Evolutionary conservation across 495 filamentous ascomycete genomes (phyloP), one percentile per base, ranked within the genome.

Genomic region (Tirmania nivea): DNA sequence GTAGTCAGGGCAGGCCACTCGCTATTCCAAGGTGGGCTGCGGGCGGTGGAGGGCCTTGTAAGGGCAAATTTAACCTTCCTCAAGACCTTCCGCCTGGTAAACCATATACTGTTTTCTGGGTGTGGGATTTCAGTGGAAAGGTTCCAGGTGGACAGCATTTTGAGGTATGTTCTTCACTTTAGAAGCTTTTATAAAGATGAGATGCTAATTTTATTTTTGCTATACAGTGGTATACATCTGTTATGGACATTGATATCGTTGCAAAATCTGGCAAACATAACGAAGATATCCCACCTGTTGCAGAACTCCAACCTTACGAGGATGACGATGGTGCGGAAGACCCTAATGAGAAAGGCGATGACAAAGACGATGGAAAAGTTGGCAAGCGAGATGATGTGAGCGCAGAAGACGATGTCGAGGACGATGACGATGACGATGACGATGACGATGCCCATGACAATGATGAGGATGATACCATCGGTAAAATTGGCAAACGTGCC

Each of bases 181-280:
- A 7, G 25, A 31, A 31, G 25, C 3, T 31, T 31, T 31, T 31
- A 31, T 31, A 7, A 31, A 3, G 25, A 31, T 31, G 25, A 31
- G 25, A 31, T 31, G 25, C 25, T 31, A 31, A 31, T 31, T 31
- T 31, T 31, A 31, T 31, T 31, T 31, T 0, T 31, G 25, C 25
- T 31, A 31, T 31, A 31, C 3, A 35, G 50, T 59, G 58, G 58
- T 64, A 64, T 34, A 61, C 61, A 7, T 61, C 61, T 16, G 63
- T 61, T 37, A 57, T 59, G 50, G 61, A 64, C 36, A 55, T 64
- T n/a, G 48, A 64, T 9, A 57, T 64, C 52, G 34, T 61, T 31
- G 35, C 51, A 20, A 20, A 34, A 21, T 14, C 37, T 19, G 8
- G 39, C 12, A 19, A 14, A 8, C 39, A 4, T 14, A 45, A 45